A percentile compares a stretch with the other conserved stretches of the same genome.
These are phyloP conservation scores for Vaccinium corymbosum DNA, from an alignment of 148 eudicot genomes.

Conservation along the genomic window DNA sequence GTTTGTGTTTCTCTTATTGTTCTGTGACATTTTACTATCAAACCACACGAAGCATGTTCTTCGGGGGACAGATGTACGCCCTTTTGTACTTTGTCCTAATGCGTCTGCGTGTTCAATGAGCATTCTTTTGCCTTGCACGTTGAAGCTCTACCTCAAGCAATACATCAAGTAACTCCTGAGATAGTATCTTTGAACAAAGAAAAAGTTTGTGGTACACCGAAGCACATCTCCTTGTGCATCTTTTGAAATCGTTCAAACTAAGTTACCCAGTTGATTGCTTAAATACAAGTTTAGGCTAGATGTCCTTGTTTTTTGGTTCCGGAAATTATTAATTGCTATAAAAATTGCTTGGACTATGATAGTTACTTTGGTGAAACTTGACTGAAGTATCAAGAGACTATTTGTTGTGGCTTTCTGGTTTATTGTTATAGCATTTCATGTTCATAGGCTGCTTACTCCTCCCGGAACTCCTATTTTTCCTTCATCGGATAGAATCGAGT, in stretches of 20 bases:
- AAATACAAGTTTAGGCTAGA: background rate
- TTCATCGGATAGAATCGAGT: slow-evolving; percentile 60
- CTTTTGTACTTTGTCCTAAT: background rate
- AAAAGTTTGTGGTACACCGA: background rate
- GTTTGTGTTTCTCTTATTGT: background rate
- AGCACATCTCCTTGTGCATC: background rate
- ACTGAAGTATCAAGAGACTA: background rate
- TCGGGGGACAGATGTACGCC: background rate
- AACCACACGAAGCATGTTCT: background rate
- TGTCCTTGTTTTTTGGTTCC: background rate
- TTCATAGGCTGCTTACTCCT: slow-evolving; percentile 90
- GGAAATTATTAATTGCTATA: background rate
- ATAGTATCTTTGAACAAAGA: background rate
- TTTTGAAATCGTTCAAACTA: background rate
- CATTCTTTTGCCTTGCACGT: background rate
- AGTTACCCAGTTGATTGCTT: background rate
- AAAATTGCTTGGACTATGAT: background rate
- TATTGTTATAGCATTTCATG: background rate
- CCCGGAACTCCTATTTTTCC: slow-evolving; percentile 91
- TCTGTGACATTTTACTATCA: background rate
- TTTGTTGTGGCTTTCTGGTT: background rate
- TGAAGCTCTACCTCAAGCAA: background rate
- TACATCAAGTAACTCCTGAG: background rate
- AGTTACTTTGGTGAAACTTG: slow-evolving; percentile 9
- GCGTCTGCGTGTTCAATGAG: background rate